phyloP scores from a whole-genome alignment of 139 green algal species.

The Trebouxia sp. region DNA sequence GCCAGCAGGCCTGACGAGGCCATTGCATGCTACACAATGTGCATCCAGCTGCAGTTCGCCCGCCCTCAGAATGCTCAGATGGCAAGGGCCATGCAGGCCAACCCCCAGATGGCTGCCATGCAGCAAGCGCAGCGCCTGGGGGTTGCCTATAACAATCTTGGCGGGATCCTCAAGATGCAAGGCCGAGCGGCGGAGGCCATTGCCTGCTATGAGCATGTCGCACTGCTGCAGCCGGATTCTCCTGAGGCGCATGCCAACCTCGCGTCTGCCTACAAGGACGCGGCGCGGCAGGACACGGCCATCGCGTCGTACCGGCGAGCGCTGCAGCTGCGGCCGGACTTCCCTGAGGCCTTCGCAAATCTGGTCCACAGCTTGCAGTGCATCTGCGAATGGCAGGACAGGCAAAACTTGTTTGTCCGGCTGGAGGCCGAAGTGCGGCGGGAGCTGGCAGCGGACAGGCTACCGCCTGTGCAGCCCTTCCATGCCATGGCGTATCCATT shows the following conservation, averaged over 20 bases:
- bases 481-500: slow-evolving; percentile 92
- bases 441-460: slow-evolving; percentile 59
- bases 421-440: slow-evolving; percentile 50
- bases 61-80: slow-evolving; percentile 24
- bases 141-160: slow-evolving; percentile 86
- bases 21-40: slow-evolving; percentile 73
- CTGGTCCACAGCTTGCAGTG: slow-evolving; percentile 84
- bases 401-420: slow-evolving; percentile 61
- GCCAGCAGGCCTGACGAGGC: slow-evolving; percentile 66
- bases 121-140: slow-evolving; percentile 66
- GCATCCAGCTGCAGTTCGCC: slow-evolving; percentile 76
- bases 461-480: slow-evolving; percentile 91
- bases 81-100: slow-evolving; percentile 20
- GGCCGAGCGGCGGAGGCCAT: slow-evolving; percentile 72
- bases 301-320: slow-evolving; percentile 74
- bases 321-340: slow-evolving; percentile 68
- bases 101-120: slow-evolving; percentile 30
- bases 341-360: slow-evolving; percentile 85
- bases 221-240: slow-evolving; percentile 63
- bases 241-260: slow-evolving; percentile 80
- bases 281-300: slow-evolving; percentile 69
- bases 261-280: slow-evolving; percentile 74
- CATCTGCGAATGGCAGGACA: slow-evolving; percentile 86
- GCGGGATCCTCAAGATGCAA: slow-evolving; percentile 66
- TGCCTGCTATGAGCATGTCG: slow-evolving; percentile 80